Conservation (phyloP, 2,329 filamentous ascomycete genomes). For the Fonsecaea monophora region DNA sequence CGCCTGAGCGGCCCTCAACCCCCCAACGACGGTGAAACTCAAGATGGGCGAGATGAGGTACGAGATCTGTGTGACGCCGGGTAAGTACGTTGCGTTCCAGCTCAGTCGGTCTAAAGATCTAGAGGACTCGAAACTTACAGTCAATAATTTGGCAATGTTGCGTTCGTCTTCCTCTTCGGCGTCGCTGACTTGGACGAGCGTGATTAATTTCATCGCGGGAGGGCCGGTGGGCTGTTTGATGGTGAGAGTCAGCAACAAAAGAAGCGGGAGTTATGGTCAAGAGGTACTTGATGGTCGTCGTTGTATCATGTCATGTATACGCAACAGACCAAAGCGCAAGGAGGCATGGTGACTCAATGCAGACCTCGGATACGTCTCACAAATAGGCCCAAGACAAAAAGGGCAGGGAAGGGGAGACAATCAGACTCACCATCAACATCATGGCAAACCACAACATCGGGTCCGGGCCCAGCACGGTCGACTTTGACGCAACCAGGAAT, state of each 20-base stretch:
- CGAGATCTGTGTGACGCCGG: constrained; percentile 24
- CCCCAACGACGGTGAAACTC: constrained; percentile 35
- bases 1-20: constrained; percentile 27
- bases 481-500: constrained; percentile 62
- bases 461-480: constrained; percentile 60
- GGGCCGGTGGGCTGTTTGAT: constrained; percentile 60
- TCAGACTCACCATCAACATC: constrained; percentile 59
- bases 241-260: neutral
- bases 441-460: constrained; percentile 71
- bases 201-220: constrained; percentile 62
- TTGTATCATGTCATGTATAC: no score
- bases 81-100: no score
- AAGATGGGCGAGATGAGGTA: constrained; percentile 35
- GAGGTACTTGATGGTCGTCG: neutral
- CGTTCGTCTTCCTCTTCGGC: constrained; percentile 58
- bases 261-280: neutral
- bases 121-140: constrained; percentile 16
- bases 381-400: neutral
- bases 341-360: no score
- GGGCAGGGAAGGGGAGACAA: no score
- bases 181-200: constrained; percentile 53
- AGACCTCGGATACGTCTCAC: no score
- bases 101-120: no score
- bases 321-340: no score
- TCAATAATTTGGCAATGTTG: constrained; percentile 60